Evolutionary conservation across 148 eudicot genomes (phyloP).

Genomic region (Arbutus unedo): DNA sequence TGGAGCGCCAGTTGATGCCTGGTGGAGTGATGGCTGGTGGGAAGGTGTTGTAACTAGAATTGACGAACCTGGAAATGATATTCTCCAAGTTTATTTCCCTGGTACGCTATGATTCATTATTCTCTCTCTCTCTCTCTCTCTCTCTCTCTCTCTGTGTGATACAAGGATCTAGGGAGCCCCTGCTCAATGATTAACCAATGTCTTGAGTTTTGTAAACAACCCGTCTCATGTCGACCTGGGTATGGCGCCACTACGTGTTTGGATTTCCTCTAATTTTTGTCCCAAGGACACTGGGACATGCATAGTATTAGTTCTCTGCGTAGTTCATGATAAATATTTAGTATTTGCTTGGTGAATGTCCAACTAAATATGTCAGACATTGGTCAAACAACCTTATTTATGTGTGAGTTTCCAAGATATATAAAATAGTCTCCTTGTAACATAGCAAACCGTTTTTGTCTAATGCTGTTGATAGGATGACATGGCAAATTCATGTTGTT

Average conservation of each 20-base stretch:
- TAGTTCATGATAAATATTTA: neutral
- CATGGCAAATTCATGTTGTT: neutral
- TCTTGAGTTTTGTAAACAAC: neutral
- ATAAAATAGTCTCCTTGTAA: neutral
- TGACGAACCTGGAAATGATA: slow-evolving; percentile 17
- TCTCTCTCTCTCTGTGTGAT: no score
- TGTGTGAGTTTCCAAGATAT: neutral
- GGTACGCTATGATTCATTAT: slow-evolving; percentile 25
- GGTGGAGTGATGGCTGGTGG: slow-evolving; percentile 53
- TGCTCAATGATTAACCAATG: neutral
- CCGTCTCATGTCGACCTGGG: neutral
- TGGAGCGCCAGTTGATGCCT: slow-evolving; percentile 43
- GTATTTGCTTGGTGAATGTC: neutral
- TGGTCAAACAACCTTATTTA: neutral
- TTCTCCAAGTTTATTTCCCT: slow-evolving; percentile 34
- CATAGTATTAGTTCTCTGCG: neutral
- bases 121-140: neutral
- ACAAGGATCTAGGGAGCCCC: neutral
- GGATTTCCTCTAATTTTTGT: neutral
- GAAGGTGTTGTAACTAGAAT: slow-evolving; percentile 36
- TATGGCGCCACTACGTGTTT: neutral
- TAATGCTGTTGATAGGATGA: neutral
- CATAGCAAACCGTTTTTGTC: neutral
- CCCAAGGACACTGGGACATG: neutral
- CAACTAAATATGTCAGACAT: neutral